A percentile compares a stretch with the other conserved stretches of the same genome.
phyloP scores from a whole-genome alignment of 2,329 filamentous ascomycete genomes.

The Aspergillus ruber region DNA sequence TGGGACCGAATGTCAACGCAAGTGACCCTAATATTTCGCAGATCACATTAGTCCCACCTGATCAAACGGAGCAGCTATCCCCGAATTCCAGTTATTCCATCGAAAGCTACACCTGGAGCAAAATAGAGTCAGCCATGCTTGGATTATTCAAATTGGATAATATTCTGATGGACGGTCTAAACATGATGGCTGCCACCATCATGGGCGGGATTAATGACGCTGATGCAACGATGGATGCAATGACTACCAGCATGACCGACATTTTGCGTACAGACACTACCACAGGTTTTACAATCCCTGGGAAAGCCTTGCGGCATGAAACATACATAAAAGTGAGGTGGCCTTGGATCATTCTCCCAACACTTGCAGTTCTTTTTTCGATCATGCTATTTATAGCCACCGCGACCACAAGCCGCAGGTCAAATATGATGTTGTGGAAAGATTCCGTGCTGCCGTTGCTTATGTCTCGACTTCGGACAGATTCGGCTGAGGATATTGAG shows the following conservation, averaged over 20 bases:
- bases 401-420: not conserved
- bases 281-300: slow-evolving; percentile 7
- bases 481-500: not conserved
- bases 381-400: slow-evolving; percentile 16
- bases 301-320: slow-evolving; percentile 15
- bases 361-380: slow-evolving; percentile 12
- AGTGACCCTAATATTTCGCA: not conserved
- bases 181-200: not conserved
- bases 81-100: not conserved
- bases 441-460: not conserved
- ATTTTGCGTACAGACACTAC: slow-evolving; percentile 7
- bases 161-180: too few species aligned
- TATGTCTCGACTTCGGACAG: not conserved
- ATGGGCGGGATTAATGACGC: not conserved
- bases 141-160: too few species aligned
- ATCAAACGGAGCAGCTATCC: not conserved
- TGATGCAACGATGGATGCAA: slow-evolving; percentile 1
- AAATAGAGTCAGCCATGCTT: too few species aligned
- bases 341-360: slow-evolving; percentile 25
- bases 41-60: not conserved
- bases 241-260: slow-evolving; percentile 13
- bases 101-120: not conserved
- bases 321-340: slow-evolving; percentile 26
- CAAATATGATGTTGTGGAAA: not conserved
- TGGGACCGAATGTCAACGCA: not conserved